phyloP scores from a whole-genome alignment of 225 moss, liverwort and hornwort species.

The Pseudisothecium myosuroides region DNA sequence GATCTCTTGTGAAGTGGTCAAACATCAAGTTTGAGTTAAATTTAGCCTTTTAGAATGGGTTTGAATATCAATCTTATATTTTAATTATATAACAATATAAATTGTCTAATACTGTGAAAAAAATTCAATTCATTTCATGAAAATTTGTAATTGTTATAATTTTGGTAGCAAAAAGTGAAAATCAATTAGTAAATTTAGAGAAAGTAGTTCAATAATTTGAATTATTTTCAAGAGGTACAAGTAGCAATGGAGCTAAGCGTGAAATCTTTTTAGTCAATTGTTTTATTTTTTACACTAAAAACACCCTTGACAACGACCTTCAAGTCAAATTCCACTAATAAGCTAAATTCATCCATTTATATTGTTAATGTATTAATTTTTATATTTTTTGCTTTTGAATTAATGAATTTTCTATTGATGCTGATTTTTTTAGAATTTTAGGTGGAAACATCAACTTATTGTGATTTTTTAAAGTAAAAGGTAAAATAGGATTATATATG shows the following conservation, averaged over 20 bases:
- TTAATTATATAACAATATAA: no score
- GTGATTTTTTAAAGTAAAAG: not conserved
- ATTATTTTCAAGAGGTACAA: not conserved
- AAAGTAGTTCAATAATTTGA: not conserved
- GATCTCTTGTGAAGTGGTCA: no score
- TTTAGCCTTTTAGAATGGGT: no score
- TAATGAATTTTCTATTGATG: not conserved
- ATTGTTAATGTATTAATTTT: no score
- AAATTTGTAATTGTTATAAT: no score
- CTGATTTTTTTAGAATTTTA: not conserved
- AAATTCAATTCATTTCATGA: no score
- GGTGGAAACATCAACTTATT: not conserved
- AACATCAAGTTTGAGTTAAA: no score
- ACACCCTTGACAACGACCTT: not conserved
- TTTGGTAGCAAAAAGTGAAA: no score
- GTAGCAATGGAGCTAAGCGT: fast-evolving
- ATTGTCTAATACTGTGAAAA: no score
- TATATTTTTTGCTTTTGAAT: not conserved
- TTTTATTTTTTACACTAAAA: not conserved
- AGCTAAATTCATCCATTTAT: no score
- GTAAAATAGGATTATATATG: no score
- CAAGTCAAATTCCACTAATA: not conserved
- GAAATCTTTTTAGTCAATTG: not conserved
- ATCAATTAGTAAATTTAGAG: not conserved
- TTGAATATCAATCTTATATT: no score